phyloP scores from a whole-genome alignment of 352 stramenopile species.

The Phytophthora constricta region DNA sequence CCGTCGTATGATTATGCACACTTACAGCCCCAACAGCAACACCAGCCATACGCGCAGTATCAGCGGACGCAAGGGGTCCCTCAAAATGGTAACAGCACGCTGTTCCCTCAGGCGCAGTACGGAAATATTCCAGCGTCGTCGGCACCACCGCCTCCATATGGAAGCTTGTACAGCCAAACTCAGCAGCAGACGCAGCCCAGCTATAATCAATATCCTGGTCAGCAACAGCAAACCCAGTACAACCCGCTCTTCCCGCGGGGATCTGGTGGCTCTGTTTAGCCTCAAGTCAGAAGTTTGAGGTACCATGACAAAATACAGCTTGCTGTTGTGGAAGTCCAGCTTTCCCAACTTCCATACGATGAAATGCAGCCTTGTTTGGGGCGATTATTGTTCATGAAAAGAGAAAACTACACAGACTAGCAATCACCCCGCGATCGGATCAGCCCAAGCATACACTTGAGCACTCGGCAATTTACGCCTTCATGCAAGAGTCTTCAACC shows the following conservation, averaged over 20 bases:
- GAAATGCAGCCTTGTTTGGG: too few relatives aligned
- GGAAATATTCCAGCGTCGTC: conserved; percentile 35
- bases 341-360: too few relatives aligned
- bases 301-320: too few relatives aligned
- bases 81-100: conserved; percentile 4
- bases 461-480: not conserved
- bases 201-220: conserved; percentile 59
- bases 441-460: too few relatives aligned
- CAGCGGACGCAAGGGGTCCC: conserved; percentile 37
- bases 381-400: too few relatives aligned
- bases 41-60: conserved; percentile 49
- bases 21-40: conserved; percentile 41
- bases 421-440: too few relatives aligned
- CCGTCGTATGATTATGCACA: conserved; percentile 48
- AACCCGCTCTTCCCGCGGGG: conserved; percentile 28
- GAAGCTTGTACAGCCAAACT: conserved; percentile 51
- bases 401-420: too few relatives aligned
- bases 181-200: conserved; percentile 39
- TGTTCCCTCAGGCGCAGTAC: conserved; percentile 25
- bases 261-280: conserved; percentile 34
- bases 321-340: too few relatives aligned
- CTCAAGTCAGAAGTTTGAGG: not conserved
- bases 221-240: conserved; percentile 33
- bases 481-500: conserved; percentile 27
- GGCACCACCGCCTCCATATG: conserved; percentile 41